These are phyloP conservation scores for Pseudogymnoascus sp. DNA, from an alignment of 2,329 filamentous ascomycete genomes.

Conservation along the genomic window DNA sequence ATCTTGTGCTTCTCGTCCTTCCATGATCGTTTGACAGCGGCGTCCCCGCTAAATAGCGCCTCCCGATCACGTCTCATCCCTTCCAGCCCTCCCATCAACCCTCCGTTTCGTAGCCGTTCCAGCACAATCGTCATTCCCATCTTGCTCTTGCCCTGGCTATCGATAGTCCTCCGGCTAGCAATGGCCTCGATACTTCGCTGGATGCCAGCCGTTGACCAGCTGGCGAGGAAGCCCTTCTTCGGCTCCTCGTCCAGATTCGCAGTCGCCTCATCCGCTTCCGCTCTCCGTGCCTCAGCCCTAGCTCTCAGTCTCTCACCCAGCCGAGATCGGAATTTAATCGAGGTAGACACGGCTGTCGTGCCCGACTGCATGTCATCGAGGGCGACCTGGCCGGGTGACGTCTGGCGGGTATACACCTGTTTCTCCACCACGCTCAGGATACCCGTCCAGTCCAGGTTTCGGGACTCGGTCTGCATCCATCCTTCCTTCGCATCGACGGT, in stretches of 20 bases:
- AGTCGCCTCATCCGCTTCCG: constrained; percentile 32
- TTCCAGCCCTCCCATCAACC: constrained; percentile 61
- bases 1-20: neutral
- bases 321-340: constrained; percentile 63
- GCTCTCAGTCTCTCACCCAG: constrained; percentile 53
- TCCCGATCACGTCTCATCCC: constrained; percentile 57
- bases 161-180: constrained; percentile 67
- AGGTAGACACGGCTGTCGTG: constrained; percentile 63
- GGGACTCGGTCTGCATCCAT: constrained; percentile 75
- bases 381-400: neutral
- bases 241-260: constrained; percentile 39
- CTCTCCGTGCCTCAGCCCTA: constrained; percentile 29
- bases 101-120: constrained; percentile 59
- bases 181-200: constrained; percentile 74
- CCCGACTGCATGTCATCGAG: constrained; percentile 23
- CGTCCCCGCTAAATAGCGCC: neutral
- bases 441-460: constrained; percentile 75
- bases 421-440: constrained; percentile 71
- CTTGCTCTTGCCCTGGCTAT: constrained; percentile 70
- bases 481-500: constrained; percentile 72
- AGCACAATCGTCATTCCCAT: constrained; percentile 79
- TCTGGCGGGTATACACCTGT: constrained; percentile 52
- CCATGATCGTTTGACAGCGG: neutral
- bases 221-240: constrained; percentile 43
- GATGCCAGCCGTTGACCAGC: constrained; percentile 62